Evolutionary conservation across 257 asterid species (phyloP), one percentile per base, ranked within the genome.

Genomic region (Gentiana macrophylla): DNA sequence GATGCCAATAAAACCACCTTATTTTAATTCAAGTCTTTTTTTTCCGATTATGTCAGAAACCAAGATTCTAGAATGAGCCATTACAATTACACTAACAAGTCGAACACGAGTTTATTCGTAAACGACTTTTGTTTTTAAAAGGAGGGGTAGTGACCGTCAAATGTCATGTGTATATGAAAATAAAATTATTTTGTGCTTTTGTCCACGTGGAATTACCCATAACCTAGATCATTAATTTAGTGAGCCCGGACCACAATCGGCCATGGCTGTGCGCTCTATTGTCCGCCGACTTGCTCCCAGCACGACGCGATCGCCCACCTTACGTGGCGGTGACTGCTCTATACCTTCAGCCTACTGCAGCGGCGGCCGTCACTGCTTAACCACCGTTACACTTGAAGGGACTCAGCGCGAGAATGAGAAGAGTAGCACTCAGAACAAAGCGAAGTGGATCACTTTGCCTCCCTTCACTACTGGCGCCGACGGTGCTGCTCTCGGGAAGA

Each of bases 371-470:
- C 67, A 59, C 50, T 65, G 60, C 70, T 12, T 71, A 54, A 70
- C 78, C 61, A n/a, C 64, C 51, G 53, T 72, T 8, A 13, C 56
- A 36, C 59, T 55, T 37, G 60, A 62, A 49, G 72, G 69, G 52
- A 44, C 59, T 35, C 56, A 64, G 58, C 50, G 35, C 12, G 67
- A 41, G 47, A 75, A 43, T 45, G 63, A 66, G 51, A 60, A 61
- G 63, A 68, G 62, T 59, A 63, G 33, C 49, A 59, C 56, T 38
- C 43, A 36, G 10, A 63, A 53, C 52, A 69, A 55, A 54, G 60
- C 0, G 64, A 70, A 71, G 38, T 79, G 98, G 88, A 57, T 80
- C 56, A 65, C 77, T 49, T 67, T 91, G 68, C 95, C 96, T 11
- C 84, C 88, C 8, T 91, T 82, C 51, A 66, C 65, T 58, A 66